Conservation (phyloP, 2,329 filamentous ascomycete genomes). For the Stemphylium vesicarium region DNA sequence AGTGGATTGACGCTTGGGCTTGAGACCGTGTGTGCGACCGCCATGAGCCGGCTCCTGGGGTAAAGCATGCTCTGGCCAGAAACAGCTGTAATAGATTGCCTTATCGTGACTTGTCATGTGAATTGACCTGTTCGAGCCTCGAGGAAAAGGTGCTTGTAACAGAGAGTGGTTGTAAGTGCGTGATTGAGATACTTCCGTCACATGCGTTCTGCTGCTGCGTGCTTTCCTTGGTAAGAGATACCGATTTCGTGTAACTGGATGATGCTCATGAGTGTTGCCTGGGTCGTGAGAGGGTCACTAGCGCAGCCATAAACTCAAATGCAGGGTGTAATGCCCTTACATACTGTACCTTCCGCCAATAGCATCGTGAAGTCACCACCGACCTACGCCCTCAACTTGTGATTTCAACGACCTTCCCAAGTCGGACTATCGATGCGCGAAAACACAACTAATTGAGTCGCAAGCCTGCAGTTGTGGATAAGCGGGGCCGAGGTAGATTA, state of each 20-base stretch:
- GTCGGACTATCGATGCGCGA: too few relatives aligned
- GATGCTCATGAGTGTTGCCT: background rate
- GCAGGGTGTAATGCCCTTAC: too few relatives aligned
- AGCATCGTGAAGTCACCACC: too few relatives aligned
- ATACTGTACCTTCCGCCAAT: too few relatives aligned
- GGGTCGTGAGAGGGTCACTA: background rate
- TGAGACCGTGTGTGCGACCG: slow-evolving; percentile 8
- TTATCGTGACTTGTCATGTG: background rate
- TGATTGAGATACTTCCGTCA: slow-evolving; percentile 15
- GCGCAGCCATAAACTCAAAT: too few relatives aligned
- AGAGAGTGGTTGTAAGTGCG: slow-evolving; percentile 19
- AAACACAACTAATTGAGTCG: background rate
- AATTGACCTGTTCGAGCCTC: slow-evolving; percentile 4
- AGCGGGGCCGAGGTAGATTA: background rate
- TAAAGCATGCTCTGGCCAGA: slow-evolving; percentile 1
- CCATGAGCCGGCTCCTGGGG: slow-evolving; percentile 6
- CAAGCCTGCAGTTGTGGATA: background rate
- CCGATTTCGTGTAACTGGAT: background rate
- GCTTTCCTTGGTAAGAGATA: background rate
- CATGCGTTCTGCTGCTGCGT: background rate
- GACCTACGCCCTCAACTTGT: too few relatives aligned
- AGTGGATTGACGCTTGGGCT: slow-evolving; percentile 14
- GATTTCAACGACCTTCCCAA: too few relatives aligned
- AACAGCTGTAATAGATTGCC: slow-evolving; percentile 5
- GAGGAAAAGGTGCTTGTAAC: slow-evolving; percentile 19